These are phyloP conservation scores for Rubus idaeus DNA, from an alignment of 306 rosid species.

Conservation along the genomic window DNA sequence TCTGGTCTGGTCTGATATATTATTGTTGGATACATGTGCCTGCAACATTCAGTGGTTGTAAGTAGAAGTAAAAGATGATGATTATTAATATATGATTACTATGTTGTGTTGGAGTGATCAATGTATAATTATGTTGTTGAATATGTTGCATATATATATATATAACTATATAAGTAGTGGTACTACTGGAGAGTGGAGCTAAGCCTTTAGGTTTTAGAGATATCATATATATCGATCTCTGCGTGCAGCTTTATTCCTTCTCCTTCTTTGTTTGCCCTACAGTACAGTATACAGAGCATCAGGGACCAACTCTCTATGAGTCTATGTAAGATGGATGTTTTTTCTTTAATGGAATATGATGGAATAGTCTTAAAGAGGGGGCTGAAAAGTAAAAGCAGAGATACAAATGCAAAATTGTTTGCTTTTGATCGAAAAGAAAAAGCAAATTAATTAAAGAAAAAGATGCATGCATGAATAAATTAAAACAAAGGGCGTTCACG, in stretches of 20 bases:
- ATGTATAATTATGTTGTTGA: conserved; percentile 49
- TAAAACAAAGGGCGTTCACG: not conserved
- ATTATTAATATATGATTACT: conserved; percentile 78
- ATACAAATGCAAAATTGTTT: not conserved
- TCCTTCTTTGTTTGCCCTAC: conserved; percentile 64
- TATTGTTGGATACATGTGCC: conserved; percentile 53
- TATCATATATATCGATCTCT: not conserved
- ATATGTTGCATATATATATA: conserved; percentile 44
- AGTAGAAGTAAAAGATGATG: conserved; percentile 63
- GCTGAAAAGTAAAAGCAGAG: conserved; percentile 66
- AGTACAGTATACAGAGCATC: not conserved
- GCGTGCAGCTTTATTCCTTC: conserved; percentile 66
- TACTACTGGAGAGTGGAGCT: no score
- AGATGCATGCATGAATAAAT: conserved; percentile 15
- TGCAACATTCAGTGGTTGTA: conserved; percentile 54
- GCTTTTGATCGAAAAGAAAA: conserved; percentile 52
- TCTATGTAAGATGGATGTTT: conserved; percentile 7
- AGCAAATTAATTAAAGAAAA: conserved; percentile 28
- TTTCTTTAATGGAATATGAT: conserved; percentile 51
- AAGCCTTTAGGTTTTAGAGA: not conserved
- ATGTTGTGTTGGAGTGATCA: conserved; percentile 57
- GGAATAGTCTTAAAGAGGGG: conserved; percentile 75
- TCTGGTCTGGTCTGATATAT: not conserved
- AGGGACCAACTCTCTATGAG: conserved; percentile 58
- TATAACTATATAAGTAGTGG: no score